A percentile compares a stretch with the other conserved stretches of the same genome.
phyloP scores from a whole-genome alignment of 768 basidiomycete genomes.

The Lactarius quietus region DNA sequence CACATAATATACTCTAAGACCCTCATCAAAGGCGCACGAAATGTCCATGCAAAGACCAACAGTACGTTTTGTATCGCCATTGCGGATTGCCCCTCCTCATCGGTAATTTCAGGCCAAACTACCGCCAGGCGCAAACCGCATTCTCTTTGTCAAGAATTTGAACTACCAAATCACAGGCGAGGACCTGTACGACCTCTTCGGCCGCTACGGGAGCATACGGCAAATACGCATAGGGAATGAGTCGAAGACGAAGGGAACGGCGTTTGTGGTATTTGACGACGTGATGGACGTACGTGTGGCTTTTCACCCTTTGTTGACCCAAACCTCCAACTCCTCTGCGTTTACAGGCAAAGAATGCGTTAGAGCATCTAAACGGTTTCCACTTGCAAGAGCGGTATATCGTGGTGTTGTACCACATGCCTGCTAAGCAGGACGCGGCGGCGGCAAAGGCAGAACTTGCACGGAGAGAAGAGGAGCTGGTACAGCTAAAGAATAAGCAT shows the following conservation, averaged over 20 bases:
- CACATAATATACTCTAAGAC: too few relatives aligned
- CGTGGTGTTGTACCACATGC: conserved; percentile 97
- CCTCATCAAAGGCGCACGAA: conserved; percentile 4
- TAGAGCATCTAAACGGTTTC: conserved; percentile 96
- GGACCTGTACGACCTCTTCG: conserved; percentile 95
- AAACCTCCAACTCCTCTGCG: conserved; percentile 17
- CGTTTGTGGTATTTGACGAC: conserved; percentile 95
- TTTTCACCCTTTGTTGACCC: not conserved
- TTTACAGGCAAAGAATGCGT: conserved; percentile 86
- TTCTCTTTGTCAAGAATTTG: conserved; percentile 90
- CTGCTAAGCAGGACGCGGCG: conserved; percentile 92
- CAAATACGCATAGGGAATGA: conserved; percentile 94
- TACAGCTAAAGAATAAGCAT: conserved; percentile 81
- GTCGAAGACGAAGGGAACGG: conserved; percentile 90
- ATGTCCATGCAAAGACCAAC: conserved; percentile 73
- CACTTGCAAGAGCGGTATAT: conserved; percentile 98
- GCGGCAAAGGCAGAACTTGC: conserved; percentile 91
- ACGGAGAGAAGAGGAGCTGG: conserved; percentile 85
- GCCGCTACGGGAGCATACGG: conserved; percentile 93
- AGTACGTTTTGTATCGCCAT: conserved; percentile 40
- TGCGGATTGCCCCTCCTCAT: not conserved
- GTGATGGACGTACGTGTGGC: conserved; percentile 79
- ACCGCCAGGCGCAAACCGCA: conserved; percentile 88
- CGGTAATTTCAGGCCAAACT: conserved; percentile 59
- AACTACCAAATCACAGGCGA: conserved; percentile 92